Evolutionary conservation across 2,329 filamentous ascomycete species (phyloP).

Genomic region (Colletotrichum karsti): DNA sequence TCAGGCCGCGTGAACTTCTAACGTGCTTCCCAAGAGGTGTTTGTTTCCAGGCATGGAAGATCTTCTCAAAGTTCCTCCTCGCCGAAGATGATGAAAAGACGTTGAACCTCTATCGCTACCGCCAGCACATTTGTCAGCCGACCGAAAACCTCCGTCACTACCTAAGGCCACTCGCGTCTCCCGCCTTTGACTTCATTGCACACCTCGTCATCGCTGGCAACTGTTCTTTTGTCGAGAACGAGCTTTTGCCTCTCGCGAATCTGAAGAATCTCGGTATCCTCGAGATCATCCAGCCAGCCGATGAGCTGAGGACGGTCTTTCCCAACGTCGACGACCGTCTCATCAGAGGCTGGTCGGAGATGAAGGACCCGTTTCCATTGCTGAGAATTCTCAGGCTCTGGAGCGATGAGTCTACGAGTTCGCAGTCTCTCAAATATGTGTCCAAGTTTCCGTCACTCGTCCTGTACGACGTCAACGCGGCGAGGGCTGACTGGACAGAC

Average conservation of each 20-base stretch:
- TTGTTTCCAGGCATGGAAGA: constrained; percentile 50
- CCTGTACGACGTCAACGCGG: constrained; percentile 52
- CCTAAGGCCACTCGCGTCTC: constrained; percentile 45
- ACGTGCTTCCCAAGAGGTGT: constrained; percentile 37
- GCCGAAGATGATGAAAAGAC: constrained; percentile 42
- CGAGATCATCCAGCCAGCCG: constrained; percentile 52
- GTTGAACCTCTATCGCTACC: constrained; percentile 47
- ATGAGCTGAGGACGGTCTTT: constrained; percentile 37
- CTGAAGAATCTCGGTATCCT: constrained; percentile 57
- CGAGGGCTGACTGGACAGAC: constrained; percentile 44
- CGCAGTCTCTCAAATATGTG: constrained; percentile 49
- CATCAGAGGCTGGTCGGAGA: constrained; percentile 53
- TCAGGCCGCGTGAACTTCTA: neutral
- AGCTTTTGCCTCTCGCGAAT: constrained; percentile 49
- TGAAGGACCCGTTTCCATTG: constrained; percentile 51
- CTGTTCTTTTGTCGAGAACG: constrained; percentile 43
- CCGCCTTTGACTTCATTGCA: constrained; percentile 47
- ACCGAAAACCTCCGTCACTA: constrained; percentile 44
- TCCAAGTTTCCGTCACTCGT: constrained; percentile 52
- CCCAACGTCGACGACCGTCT: constrained; percentile 54
- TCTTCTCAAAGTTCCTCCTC: constrained; percentile 45
- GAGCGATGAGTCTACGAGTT: constrained; percentile 49
- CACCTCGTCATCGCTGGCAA: constrained; percentile 49
- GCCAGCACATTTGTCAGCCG: constrained; percentile 48
- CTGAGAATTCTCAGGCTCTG: constrained; percentile 56